These are phyloP conservation scores for Tolypocladium amazonense DNA, from an alignment of 2,329 filamentous ascomycete genomes.

Conservation along the genomic window DNA sequence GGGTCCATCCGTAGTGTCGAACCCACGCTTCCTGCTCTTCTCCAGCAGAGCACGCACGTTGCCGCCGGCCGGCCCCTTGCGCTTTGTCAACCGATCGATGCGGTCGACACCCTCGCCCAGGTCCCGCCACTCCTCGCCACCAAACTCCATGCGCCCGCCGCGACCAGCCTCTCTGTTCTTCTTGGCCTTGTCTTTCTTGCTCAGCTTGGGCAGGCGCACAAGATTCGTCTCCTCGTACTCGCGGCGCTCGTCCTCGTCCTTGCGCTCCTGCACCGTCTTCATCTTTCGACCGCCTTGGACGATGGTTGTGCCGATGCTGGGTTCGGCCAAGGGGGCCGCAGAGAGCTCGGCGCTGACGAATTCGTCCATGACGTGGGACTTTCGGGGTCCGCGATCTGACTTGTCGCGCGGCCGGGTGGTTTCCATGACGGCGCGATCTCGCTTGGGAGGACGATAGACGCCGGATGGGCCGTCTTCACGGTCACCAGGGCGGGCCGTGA, in stretches of 20 bases:
- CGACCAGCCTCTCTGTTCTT: conserved; percentile 41
- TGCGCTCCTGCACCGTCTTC: conserved; percentile 67
- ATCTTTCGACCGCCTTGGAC: conserved; percentile 65
- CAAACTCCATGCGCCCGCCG: conserved; percentile 55
- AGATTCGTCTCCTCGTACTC: conserved; percentile 93
- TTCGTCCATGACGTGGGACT: conserved; percentile 82
- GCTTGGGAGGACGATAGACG: conserved; percentile 80
- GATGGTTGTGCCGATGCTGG: conserved; percentile 88
- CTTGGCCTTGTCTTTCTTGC: conserved; percentile 75
- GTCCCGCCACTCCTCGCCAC: conserved; percentile 87
- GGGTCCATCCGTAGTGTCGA: conserved; percentile 58
- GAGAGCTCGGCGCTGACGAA: conserved; percentile 83
- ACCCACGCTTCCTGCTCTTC: conserved; percentile 73
- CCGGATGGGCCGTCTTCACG: conserved; percentile 41
- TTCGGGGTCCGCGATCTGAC: conserved; percentile 49
- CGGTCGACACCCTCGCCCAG: conserved; percentile 78
- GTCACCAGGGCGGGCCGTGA: conserved; percentile 13
- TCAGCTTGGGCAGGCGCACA: conserved; percentile 71
- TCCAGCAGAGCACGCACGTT: conserved; percentile 57
- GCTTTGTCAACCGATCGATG: conserved; percentile 72
- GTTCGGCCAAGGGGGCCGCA: conserved; percentile 67
- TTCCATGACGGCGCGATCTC: conserved; percentile 79
- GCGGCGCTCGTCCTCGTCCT: conserved; percentile 65
- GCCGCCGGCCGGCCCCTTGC: conserved; percentile 45
- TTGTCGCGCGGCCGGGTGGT: conserved; percentile 52